These are phyloP conservation scores for Cymodocea nodosa DNA, from an alignment of 116 monocot species.

Conservation along the genomic window DNA sequence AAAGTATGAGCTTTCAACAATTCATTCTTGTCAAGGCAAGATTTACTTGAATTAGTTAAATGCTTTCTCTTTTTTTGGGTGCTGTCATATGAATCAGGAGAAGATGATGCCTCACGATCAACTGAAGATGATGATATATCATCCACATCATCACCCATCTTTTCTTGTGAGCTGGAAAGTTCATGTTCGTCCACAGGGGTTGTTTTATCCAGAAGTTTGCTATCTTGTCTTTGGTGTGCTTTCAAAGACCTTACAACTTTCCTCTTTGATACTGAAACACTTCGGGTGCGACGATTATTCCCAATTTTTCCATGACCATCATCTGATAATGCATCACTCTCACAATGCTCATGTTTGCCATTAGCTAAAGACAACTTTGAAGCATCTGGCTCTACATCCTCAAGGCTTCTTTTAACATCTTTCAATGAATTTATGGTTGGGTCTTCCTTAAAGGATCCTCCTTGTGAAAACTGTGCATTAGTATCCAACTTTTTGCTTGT, in stretches of 20 bases:
- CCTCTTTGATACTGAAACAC: conserved; percentile 11
- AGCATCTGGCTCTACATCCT: neutral
- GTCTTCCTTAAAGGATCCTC: conserved; percentile 10
- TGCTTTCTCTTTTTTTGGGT: conserved; percentile 14
- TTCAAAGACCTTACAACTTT: conserved; percentile 8
- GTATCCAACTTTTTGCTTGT: conserved; percentile 12
- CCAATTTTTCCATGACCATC: neutral
- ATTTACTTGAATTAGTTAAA: conserved; percentile 13
- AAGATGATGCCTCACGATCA: conserved; percentile 8
- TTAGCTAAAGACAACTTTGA: conserved; percentile 1
- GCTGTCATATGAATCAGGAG: conserved; percentile 7
- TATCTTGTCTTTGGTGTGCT: conserved; percentile 11
- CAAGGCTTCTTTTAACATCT: conserved; percentile 6
- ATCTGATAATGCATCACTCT: conserved; percentile 2
- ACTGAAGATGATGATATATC: neutral
- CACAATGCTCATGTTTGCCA: conserved; percentile 4
- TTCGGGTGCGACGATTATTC: neutral
- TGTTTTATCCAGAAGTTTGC: conserved; percentile 1
- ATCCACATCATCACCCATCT: conserved; percentile 6
- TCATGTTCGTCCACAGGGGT: conserved; percentile 3
- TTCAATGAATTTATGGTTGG: neutral
- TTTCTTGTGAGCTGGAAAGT: conserved; percentile 7
- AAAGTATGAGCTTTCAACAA: neutral
- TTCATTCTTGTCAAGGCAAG: conserved; percentile 10
- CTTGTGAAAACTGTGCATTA: conserved; percentile 5